Percentiles rank a stretch among this genome's conserved stretches.
Conservation (phyloP, 2,329 filamentous ascomycete genomes). For the Zymoseptoria tritici region DNA sequence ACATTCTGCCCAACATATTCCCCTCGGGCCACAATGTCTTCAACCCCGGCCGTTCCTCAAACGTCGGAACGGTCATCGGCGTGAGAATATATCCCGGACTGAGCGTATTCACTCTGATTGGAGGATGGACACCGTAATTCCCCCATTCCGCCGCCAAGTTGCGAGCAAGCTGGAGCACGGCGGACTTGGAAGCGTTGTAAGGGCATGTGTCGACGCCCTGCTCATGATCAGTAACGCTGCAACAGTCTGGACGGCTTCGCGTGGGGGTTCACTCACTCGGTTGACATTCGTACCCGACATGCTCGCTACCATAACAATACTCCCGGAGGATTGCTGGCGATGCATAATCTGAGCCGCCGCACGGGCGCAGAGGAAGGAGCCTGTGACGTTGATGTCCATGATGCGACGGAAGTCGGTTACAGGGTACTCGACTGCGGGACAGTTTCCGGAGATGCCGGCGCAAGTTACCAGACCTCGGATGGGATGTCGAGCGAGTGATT, state of each 20-base stretch:
- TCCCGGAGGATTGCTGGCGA: conserved; percentile 51
- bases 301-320: conserved; percentile 55
- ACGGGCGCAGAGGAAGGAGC: conserved; percentile 56
- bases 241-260: too few relatives aligned
- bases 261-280: conserved; percentile 1
- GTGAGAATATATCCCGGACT: conserved; percentile 75
- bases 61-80: conserved; percentile 67
- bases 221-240: too few relatives aligned
- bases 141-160: conserved; percentile 71
- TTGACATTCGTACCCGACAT: conserved; percentile 58
- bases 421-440: conserved; percentile 69
- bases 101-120: conserved; percentile 72
- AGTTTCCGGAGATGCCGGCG: conserved; percentile 76
- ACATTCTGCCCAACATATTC: conserved; percentile 63
- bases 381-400: conserved; percentile 51
- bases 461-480: conserved; percentile 73
- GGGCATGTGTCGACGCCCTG: conserved; percentile 59
- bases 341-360: conserved; percentile 60
- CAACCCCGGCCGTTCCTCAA: conserved; percentile 64
- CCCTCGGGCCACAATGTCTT: conserved; percentile 65
- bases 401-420: conserved; percentile 55
- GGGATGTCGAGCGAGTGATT: neutral
- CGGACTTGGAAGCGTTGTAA: conserved; percentile 72
- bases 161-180: conserved; percentile 61
- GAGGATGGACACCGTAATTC: conserved; percentile 39